Conservation (phyloP, 352 stramenopile species). For the Phytophthora foliorum region DNA sequence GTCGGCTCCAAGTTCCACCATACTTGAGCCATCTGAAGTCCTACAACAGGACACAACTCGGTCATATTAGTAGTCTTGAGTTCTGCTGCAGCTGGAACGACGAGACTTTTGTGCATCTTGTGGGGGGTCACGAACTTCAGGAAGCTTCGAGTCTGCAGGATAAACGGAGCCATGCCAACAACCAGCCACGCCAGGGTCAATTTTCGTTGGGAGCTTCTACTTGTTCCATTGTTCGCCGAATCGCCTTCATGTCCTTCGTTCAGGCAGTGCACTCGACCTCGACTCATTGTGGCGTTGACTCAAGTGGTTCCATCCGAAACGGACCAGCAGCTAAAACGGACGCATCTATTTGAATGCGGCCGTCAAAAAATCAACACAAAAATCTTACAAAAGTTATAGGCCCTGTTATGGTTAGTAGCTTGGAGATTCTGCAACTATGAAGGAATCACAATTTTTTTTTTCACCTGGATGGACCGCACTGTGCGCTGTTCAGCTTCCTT, state of each 20-base stretch:
- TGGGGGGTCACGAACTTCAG: slow-evolving; percentile 18
- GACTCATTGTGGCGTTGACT: background rate
- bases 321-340: background rate
- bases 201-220: background rate
- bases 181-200: slow-evolving; percentile 17
- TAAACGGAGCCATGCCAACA: slow-evolving; percentile 10
- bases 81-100: slow-evolving; percentile 6
- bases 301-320: background rate
- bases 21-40: slow-evolving; percentile 23
- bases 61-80: slow-evolving; percentile 3
- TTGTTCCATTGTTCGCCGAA: background rate
- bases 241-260: background rate
- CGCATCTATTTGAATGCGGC: background rate
- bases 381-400: no score
- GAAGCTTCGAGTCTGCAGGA: slow-evolving; percentile 23
- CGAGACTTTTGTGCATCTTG: slow-evolving; percentile 16
- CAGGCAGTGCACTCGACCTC: background rate
- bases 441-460: background rate
- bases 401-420: no score
- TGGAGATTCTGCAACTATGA: background rate
- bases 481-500: background rate
- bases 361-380: no score
- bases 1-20: slow-evolving; percentile 26
- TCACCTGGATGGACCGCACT: background rate
- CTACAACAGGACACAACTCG: slow-evolving; percentile 13